Evolutionary conservation across 225 moss, liverwort and hornwort species (phyloP).

Genomic region (Anthoceros angustus): DNA sequence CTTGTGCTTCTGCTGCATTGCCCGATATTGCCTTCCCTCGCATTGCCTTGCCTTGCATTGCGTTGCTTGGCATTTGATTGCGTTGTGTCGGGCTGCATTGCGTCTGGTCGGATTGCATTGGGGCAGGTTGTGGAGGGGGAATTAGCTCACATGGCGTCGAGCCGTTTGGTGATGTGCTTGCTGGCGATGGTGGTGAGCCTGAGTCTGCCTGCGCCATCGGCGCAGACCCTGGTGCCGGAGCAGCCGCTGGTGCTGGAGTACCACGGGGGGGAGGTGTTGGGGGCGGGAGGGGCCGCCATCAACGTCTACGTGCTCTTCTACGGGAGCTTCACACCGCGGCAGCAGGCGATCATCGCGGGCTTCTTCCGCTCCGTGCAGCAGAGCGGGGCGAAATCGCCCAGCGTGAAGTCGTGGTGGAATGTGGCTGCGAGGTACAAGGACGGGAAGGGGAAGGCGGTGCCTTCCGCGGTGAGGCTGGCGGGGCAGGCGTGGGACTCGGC

Average conservation of each 20-base stretch:
- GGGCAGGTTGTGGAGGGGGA: too few relatives aligned
- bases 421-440: conserved; percentile 12
- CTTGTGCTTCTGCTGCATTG: too few relatives aligned
- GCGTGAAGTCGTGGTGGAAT: conserved; percentile 12
- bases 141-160: not conserved
- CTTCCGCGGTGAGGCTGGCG: conserved; percentile 5
- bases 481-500: conserved; percentile 9
- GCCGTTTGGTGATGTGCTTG: not conserved
- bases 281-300: conserved; percentile 3
- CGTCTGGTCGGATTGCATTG: too few relatives aligned
- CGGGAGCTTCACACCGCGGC: conserved; percentile 12
- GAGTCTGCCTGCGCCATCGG: not conserved
- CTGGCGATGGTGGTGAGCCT: not conserved
- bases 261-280: conserved; percentile 17
- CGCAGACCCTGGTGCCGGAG: conserved; percentile 15
- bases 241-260: conserved; percentile 18
- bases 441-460: conserved; percentile 5
- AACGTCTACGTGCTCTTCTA: conserved; percentile 17
- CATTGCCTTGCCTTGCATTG: too few relatives aligned
- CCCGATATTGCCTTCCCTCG: too few relatives aligned
- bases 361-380: conserved; percentile 14
- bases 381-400: not conserved
- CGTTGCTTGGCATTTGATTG: too few relatives aligned
- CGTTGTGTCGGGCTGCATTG: too few relatives aligned
- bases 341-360: conserved; percentile 7